Conservation (phyloP, 169 alveolate genomes). For the Cryptosporidium parvum region DNA sequence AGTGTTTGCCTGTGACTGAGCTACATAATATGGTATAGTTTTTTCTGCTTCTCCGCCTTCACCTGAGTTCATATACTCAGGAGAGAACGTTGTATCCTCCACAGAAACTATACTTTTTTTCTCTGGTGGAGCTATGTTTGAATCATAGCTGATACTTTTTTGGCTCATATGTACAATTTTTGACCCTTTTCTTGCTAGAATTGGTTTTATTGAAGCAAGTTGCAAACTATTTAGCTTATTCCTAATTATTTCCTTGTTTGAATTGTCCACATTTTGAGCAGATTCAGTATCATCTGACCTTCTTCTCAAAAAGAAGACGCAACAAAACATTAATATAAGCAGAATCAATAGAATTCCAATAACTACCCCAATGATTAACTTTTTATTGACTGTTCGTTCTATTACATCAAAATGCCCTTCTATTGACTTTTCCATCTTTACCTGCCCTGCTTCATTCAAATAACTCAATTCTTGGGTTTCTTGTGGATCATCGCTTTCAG, state of each 20-base stretch:
- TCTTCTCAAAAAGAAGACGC: slow-evolving; percentile 8
- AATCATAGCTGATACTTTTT: slow-evolving; percentile 6
- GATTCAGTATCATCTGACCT: neutral
- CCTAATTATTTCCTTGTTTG: slow-evolving; percentile 3
- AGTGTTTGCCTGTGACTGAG: slow-evolving; percentile 74
- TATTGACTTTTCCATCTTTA: slow-evolving; percentile 3
- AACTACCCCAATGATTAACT: neutral
- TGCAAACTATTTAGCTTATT: slow-evolving; percentile 3
- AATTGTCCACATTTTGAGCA: neutral
- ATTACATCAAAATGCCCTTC: neutral
- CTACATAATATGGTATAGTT: slow-evolving; percentile 28
- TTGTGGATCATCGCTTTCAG: neutral
- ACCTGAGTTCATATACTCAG: slow-evolving; percentile 38
- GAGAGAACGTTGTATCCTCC: slow-evolving; percentile 67
- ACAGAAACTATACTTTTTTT: slow-evolving; percentile 43
- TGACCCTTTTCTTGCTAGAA: slow-evolving; percentile 45
- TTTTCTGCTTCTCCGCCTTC: slow-evolving; percentile 19
- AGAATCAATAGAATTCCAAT: slow-evolving; percentile 12
- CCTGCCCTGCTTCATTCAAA: neutral
- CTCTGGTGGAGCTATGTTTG: slow-evolving; percentile 31
- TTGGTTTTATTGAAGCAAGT: slow-evolving; percentile 47
- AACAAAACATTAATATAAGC: slow-evolving; percentile 5
- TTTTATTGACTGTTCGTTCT: neutral
- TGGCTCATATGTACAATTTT: slow-evolving; percentile 27
- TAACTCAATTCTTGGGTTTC: neutral